These are phyloP conservation scores for Moricandia arvensis DNA, from an alignment of 345 rosid genomes.

Conservation along the genomic window DNA sequence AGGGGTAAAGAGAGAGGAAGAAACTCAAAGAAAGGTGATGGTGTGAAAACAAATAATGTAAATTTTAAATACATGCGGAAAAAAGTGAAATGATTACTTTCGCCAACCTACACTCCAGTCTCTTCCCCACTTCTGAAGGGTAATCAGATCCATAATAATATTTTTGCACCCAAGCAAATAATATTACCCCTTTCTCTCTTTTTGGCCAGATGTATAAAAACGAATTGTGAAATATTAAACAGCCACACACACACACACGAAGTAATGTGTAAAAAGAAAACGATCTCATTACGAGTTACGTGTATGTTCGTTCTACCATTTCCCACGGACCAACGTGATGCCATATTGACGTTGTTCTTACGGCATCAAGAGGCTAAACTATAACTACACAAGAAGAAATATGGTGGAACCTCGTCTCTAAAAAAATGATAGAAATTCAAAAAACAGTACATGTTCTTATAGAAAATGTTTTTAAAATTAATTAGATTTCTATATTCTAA, in stretches of 20 bases:
- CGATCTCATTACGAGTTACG: slow-evolving; percentile 29
- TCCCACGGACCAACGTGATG: slow-evolving; percentile 9
- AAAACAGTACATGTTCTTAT: too few species aligned
- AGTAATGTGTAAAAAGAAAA: not conserved
- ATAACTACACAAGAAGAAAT: not conserved
- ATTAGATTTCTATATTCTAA: not conserved
- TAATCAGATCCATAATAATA: slow-evolving; percentile 21
- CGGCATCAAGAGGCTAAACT: slow-evolving; percentile 13
- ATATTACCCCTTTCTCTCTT: not conserved
- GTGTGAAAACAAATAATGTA: slow-evolving; percentile 30
- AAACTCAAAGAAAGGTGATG: slow-evolving; percentile 18
- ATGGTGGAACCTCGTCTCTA: not conserved
- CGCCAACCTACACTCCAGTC: slow-evolving; percentile 46
- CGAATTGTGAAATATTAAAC: slow-evolving; percentile 1
- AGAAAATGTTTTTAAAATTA: too few species aligned
- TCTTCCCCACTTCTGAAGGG: slow-evolving; percentile 45
- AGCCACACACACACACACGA: slow-evolving; percentile 23
- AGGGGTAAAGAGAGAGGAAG: not conserved
- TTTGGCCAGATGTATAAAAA: slow-evolving; percentile 18
- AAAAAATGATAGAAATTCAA: not conserved
- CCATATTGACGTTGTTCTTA: slow-evolving; percentile 31
- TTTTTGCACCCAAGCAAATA: not conserved
- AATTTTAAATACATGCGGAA: slow-evolving; percentile 4
- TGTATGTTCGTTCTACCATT: slow-evolving; percentile 15
- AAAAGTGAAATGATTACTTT: slow-evolving; percentile 55